Evolutionary conservation across 2,329 filamentous ascomycete species (phyloP), one percentile per base, ranked within the genome.

Genomic region (Fusarium redolens): DNA sequence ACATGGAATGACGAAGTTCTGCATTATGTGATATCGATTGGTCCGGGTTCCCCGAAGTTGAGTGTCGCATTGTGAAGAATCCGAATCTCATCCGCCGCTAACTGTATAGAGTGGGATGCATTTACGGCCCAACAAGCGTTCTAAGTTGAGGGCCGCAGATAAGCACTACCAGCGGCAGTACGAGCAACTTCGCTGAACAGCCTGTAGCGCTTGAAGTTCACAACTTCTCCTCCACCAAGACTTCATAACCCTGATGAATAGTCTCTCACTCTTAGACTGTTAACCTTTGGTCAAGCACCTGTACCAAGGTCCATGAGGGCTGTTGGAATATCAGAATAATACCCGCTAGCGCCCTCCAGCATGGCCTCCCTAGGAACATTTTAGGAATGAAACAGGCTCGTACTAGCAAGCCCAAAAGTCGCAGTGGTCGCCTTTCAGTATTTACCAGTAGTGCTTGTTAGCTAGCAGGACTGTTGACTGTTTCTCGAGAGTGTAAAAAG

Each of bases 71-170:
- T 15, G 31, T 17, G 12, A 52, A 20, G 17, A 37, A 12, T 0
- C 48, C 31, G 31, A 52, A 17, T 52, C 22, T 52, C 17, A 28
- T 37, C 50, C 22, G 22, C 31, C 6, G 13, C 50, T 28, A 37
- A 28, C 50, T 37, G 3, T 4, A 52, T 15, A 20, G 6, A 20
- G 17, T 2, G 25, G 6, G 9, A 35, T 4, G 6, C 3, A 37
- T 4, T 15, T 20, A 11, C 12, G 1, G 33, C 6, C 50, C 17
- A 37, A 33, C 22, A 4, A 22, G 10, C 4, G 30, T 13, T 11
- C 9, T 6, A 5, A 6, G 14, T 9, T 17, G 9, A 13, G 5
- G 18, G 4, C 10, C 22, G 4, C n/a, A 22, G 7, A 17, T 12
- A 31, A 48, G 28, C 14, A 31, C 9, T 22, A 6, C 20, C 20